Conservation (phyloP, 78 protist genomes). For the Diacronema lutheri region DNA sequence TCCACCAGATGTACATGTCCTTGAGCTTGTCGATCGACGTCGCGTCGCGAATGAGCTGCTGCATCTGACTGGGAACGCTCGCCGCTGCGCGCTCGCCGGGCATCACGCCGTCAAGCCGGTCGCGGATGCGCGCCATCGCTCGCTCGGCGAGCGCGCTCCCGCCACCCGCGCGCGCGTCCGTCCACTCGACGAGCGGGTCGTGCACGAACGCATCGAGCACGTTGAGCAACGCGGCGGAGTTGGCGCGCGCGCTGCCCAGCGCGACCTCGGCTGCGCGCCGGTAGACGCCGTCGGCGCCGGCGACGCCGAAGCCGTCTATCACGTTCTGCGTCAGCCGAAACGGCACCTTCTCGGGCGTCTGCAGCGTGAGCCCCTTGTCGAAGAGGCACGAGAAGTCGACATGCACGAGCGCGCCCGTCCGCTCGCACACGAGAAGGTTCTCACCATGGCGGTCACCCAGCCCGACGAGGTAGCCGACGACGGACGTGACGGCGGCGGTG, state of each 20-base stretch:
- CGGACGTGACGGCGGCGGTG: constrained; percentile 72
- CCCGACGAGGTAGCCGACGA: constrained; percentile 83
- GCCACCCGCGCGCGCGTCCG: neutral
- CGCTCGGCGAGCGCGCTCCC: neutral
- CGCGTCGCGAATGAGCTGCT: constrained; percentile 35
- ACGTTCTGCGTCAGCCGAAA: constrained; percentile 91
- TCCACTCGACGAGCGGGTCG: constrained; percentile 89
- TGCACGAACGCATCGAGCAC: constrained; percentile 81
- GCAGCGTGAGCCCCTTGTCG: constrained; percentile 73
- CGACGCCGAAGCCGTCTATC: constrained; percentile 81
- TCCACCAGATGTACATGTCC: constrained; percentile 73
- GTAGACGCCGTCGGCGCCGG: constrained; percentile 77
- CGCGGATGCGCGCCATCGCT: neutral
- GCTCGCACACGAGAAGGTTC: constrained; percentile 76
- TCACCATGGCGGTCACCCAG: constrained; percentile 93
- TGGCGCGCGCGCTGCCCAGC: constrained; percentile 53
- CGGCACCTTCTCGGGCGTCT: constrained; percentile 85
- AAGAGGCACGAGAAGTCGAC: constrained; percentile 94
- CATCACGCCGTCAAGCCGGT: neutral
- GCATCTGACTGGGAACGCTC: neutral
- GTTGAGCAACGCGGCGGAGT: constrained; percentile 67
- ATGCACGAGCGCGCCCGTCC: constrained; percentile 77
- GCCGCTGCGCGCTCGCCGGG: neutral
- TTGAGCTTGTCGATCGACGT: constrained; percentile 34
- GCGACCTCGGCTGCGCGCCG: constrained; percentile 66